Conservation (phyloP, 2,329 filamentous ascomycete genomes). For the Penicillium sp. region DNA sequence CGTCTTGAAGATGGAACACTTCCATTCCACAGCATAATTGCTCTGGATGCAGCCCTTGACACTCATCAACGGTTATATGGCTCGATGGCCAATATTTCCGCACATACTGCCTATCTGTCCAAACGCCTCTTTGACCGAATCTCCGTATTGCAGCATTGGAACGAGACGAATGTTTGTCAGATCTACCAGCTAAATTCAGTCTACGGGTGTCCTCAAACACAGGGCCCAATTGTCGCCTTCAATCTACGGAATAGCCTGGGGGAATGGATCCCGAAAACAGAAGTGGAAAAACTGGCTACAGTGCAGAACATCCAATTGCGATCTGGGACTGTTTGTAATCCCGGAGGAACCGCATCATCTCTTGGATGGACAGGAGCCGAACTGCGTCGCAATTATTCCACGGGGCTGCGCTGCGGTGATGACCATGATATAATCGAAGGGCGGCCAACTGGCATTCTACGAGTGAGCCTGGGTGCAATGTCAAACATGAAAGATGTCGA, state of each 20-base stretch:
- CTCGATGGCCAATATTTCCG: slow-evolving; percentile 66
- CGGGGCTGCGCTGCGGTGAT: slow-evolving; percentile 78
- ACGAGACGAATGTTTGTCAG: slow-evolving; percentile 62
- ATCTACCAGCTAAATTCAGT: slow-evolving; percentile 56
- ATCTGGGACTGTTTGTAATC: slow-evolving; percentile 88
- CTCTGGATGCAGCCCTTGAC: slow-evolving; percentile 70
- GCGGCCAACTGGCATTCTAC: slow-evolving; percentile 83
- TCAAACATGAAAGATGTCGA: slow-evolving; percentile 74
- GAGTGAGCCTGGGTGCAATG: slow-evolving; percentile 87
- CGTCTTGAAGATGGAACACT: slow-evolving; percentile 87
- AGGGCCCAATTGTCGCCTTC: slow-evolving; percentile 79
- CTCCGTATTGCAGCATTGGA: slow-evolving; percentile 63
- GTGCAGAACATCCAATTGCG: slow-evolving; percentile 79
- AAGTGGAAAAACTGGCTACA: slow-evolving; percentile 82
- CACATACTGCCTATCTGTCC: slow-evolving; percentile 68
- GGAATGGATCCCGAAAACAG: slow-evolving; percentile 74
- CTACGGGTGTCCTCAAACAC: slow-evolving; percentile 47
- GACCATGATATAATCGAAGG: slow-evolving; percentile 79
- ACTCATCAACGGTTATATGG: slow-evolving; percentile 69
- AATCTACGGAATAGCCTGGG: slow-evolving; percentile 70
- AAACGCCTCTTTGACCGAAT: slow-evolving; percentile 60
- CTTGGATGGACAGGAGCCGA: slow-evolving; percentile 77
- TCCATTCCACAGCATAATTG: slow-evolving; percentile 86
- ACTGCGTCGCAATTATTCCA: slow-evolving; percentile 78
- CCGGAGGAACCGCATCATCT: slow-evolving; percentile 74